Conservation (phyloP, 768 basidiomycete genomes). For the Tremella mesenterica region DNA sequence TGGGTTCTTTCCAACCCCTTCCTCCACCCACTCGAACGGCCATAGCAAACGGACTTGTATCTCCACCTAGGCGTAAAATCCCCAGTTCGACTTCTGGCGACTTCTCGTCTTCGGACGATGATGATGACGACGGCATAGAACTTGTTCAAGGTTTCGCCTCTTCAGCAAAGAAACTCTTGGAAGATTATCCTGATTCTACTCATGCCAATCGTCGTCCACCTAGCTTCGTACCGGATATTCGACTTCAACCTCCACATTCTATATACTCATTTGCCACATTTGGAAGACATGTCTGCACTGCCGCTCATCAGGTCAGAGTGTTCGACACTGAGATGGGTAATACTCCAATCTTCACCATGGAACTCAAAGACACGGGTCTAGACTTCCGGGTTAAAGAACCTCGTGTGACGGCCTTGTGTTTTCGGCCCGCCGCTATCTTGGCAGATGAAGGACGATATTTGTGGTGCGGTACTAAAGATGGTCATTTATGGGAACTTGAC, state of each 20-base stretch:
- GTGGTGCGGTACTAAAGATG: constrained; percentile 89
- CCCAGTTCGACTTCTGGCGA: constrained; percentile 8
- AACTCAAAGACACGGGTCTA: constrained; percentile 56
- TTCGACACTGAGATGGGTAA: constrained; percentile 40
- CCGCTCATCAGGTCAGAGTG: constrained; percentile 40
- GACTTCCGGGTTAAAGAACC: constrained; percentile 55
- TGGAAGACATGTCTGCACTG: constrained; percentile 43
- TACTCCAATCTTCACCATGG: constrained; percentile 47
- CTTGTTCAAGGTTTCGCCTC: constrained; percentile 14
- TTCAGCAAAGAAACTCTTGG: constrained; percentile 28
- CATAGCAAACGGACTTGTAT: constrained; percentile 1
- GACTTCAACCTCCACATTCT: constrained; percentile 23
- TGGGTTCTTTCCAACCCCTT: constrained; percentile 15
- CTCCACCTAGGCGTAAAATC: constrained; percentile 15
- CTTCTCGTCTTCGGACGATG: constrained; percentile 32
- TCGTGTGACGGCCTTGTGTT: constrained; percentile 68
- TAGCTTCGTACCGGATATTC: constrained; percentile 37
- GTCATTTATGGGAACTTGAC: constrained; percentile 75
- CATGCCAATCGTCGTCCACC: constrained; percentile 47
- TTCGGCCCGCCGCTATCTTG: constrained; percentile 52
- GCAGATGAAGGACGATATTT: constrained; percentile 54
- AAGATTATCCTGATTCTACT: constrained; percentile 47
- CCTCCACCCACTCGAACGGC: constrained; percentile 31
- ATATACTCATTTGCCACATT: constrained; percentile 42
- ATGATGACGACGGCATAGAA: constrained; percentile 31